Base-by-base conservation (phyloP, 768 basidiomycete genomes). In the Calvatia gigantea region DNA sequence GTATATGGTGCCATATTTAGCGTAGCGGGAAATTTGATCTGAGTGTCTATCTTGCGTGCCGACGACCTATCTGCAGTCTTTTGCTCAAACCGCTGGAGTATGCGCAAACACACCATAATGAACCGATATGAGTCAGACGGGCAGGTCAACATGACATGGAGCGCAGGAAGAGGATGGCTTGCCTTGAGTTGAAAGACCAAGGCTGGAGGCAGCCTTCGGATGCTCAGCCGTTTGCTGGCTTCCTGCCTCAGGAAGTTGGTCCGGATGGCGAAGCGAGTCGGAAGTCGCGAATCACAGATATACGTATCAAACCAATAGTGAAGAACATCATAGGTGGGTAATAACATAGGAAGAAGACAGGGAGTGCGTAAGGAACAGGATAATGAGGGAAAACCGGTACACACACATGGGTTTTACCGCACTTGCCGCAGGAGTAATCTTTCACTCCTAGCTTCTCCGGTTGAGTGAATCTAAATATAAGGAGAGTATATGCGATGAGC, bases 111-210 rank as follows among this genome's bases (percentile, higher is more conserved):
- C 17, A 35, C 46, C 21, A 15, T 21, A 39, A 21, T 21, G 12
- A 42, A 25, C 8, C 17, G 14, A 3, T 42, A 7, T 23, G n/a
- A n/a, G n/a, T n/a, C n/a, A n/a, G n/a, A n/a, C n/a, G n/a, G n/a
- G n/a, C n/a, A n/a, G n/a, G n/a, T 31, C 19, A 45, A 12, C 12
- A 12, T 49, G 29, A 17, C n/a, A n/a, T n/a, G 27, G 45, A n/a
- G 14, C 14, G 38, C 21, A n/a, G n/a, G 38, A 21, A 4, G 14
- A 38, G 38, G 38, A 4, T 39, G n/a, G n/a, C 61, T 48, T 56
- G 91, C 95, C 80, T 98, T 98, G 76, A 98, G 87, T 67, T 98
- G 96, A 62, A 98, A 91, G 61, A 89, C 91, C 44, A 98, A 73
- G 0, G 96, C 94, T 0, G 91, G 87, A 0, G 96, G 94, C 6